Base-by-base conservation (phyloP, 495 filamentous ascomycete species). In the Talaromyces adpressus region DNA sequence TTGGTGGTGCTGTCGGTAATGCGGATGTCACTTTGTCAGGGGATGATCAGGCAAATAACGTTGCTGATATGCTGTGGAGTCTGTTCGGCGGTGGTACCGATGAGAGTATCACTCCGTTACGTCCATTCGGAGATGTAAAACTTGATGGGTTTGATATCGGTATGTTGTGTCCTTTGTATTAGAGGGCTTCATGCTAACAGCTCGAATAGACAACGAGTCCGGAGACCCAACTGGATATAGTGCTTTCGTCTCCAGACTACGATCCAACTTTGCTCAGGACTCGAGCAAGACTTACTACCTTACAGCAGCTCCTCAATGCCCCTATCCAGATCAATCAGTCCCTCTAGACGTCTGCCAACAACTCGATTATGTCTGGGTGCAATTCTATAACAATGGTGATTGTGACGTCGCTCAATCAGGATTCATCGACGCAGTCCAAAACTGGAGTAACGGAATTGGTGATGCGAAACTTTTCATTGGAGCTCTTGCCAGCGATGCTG, bases 391-490 rank as follows among this genome's bases (percentile, higher is more conserved):
- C 62, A 79, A 79, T 34, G 71, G 69, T 0, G 57, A 65, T 20
- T 77, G 75, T 54, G 81, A 61, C 18, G 20, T 61, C 16, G 59
- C 59, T 0, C 34, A 51, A 51, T 51, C 59, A 6, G 59, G 36
- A 14, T 61, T 61, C 23, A 61, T 27, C 9, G 36, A 41, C 22
- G 34, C 80, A 61, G 84, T 84, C 2, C 71, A 78, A 6, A 69
- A 75, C 53, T 84, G 74, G 64, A 70, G 77, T 20, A 32, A 69
- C 2, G 69, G 81, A 70, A 57, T 71, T 75, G 45, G 70, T 64
- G 76, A 72, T 57, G 85, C 88, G 20, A 88, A 87, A 73, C 74
- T 92, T 16, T 77, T 85, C 62, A 67, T 92, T 2, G 89, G 89
- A 52, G 74, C 89, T 12, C 85, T 87, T 0, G 88, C 83, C 6